phyloP scores from a whole-genome alignment of 768 basidiomycete genomes.

The Boletus rubropictus region DNA sequence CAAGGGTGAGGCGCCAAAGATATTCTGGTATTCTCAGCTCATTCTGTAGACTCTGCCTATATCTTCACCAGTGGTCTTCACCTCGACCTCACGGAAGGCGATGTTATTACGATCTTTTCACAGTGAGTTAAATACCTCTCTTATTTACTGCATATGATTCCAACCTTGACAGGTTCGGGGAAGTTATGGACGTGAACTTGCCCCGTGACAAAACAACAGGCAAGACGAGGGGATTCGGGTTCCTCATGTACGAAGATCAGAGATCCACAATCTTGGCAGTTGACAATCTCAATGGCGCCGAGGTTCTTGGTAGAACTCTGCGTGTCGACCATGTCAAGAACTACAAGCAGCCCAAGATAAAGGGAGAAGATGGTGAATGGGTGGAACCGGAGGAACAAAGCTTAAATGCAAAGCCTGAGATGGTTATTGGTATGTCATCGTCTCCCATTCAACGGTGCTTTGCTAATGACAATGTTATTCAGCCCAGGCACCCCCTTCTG shows the following conservation, averaged over 20 bases:
- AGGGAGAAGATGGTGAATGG: constrained; percentile 81
- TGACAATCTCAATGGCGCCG: constrained; percentile 96
- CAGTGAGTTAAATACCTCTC: constrained; percentile 55
- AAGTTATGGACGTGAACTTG: constrained; percentile 90
- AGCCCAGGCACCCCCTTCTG: constrained; percentile 53
- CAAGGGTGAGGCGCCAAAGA: constrained; percentile 45
- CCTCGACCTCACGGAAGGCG: constrained; percentile 90
- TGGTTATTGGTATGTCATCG: constrained; percentile 51
- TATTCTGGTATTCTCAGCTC: constrained; percentile 1
- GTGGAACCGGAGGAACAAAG: constrained; percentile 79
- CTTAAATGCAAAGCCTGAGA: constrained; percentile 77
- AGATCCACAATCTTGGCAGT: constrained; percentile 93
- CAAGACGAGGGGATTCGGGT: constrained; percentile 87
- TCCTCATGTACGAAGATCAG: constrained; percentile 99
- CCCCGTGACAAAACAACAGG: constrained; percentile 92
- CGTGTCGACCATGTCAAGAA: constrained; percentile 91
- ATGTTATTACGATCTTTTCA: constrained; percentile 95
- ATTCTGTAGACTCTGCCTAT: constrained; percentile 78
- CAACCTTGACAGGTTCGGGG: constrained; percentile 70
- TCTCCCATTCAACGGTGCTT: not conserved
- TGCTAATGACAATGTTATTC: constrained; percentile 10
- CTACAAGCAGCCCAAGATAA: constrained; percentile 81
- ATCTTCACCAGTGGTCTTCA: constrained; percentile 88
- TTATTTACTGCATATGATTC: not conserved
- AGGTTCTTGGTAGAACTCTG: constrained; percentile 77